Evolutionary conservation across 73 alveolate genomes (phyloP), one percentile per base, ranked within the genome.

Genomic region (Effrenium voratum): DNA sequence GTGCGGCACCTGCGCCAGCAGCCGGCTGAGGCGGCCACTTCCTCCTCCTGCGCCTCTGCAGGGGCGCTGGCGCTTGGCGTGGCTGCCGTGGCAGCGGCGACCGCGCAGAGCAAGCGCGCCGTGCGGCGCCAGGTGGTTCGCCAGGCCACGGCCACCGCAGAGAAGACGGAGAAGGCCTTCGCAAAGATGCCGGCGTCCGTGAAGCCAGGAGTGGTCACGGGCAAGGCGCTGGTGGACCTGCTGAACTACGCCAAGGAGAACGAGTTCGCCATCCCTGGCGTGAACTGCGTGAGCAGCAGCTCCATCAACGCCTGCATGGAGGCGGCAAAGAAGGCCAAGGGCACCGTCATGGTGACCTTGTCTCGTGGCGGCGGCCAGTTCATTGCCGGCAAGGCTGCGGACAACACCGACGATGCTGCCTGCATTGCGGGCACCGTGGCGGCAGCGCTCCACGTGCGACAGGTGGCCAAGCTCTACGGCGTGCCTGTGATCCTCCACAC

Each of bases 371-470:
- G 91, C 19, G 91, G 72, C 70, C 72, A 43, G 91, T 80, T 80
- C 91, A 26, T 80, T 24, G 91, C 91, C 41, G 91, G 91, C 91
- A 80, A 80, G 70, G 41, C 91, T 43, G 91, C 70, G 16, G 47
- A 80, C 91, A 80, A 80, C 70, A 46, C 41, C 46, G 91, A 80
- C 22, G 72, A 43, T 46, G 70, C 66, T 10, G 86, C 86, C 55
- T 75, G 59, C 59, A 91, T 91, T 22, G 98, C 98, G 38, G 98
- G 98, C 79, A 73, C 98, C 90, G 79, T 91, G 72, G 87, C 86
- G 8, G 86, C 55, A 32, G 86, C 86, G 5, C 86, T 38, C 55
- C 70, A 80, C 70, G 91, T 80, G 32, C 66, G 91, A 41, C 66
- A 80, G 41, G 91, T 80, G 91, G 91, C 91, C 70, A 26, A 26